Percentiles rank a stretch among this genome's conserved stretches.
Conservation (phyloP, 805 yeast genomes). For the Cyberlindnera galapagoensis region DNA sequence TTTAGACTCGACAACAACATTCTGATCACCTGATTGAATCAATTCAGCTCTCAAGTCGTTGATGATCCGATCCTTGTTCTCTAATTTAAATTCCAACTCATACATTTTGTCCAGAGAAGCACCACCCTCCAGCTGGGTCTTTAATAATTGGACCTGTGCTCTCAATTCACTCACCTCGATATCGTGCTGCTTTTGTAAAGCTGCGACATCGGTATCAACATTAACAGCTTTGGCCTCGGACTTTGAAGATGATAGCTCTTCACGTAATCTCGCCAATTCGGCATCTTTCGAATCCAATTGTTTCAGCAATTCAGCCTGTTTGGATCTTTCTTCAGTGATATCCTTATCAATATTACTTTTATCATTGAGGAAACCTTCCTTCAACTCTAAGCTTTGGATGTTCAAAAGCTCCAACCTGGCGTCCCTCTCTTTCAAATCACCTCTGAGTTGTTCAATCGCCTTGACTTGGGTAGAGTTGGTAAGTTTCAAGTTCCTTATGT, state of each 20-base stretch:
- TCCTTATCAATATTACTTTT: slow-evolving; percentile 7
- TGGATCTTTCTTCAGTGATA: slow-evolving; percentile 4
- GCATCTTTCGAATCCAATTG: slow-evolving; percentile 9
- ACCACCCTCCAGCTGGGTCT: slow-evolving; percentile 5
- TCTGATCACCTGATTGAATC: slow-evolving; percentile 1
- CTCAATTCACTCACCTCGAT: slow-evolving; percentile 4
- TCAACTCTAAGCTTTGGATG: slow-evolving; percentile 25
- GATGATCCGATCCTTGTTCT: slow-evolving; percentile 17
- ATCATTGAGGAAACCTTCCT: slow-evolving; percentile 17
- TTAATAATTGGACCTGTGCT: slow-evolving; percentile 6
- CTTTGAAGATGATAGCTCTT: slow-evolving; percentile 2
- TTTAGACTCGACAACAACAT: not conserved
- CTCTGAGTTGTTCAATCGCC: slow-evolving; percentile 23
- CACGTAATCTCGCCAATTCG: slow-evolving; percentile 4
- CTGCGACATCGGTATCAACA: slow-evolving; percentile 1
- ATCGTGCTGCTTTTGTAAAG: slow-evolving; percentile 5
- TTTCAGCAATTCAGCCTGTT: slow-evolving; percentile 2
- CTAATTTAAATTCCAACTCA: slow-evolving; percentile 16
- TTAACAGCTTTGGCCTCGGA: slow-evolving; percentile 2
- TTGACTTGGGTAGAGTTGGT: slow-evolving; percentile 23
- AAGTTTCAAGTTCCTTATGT: slow-evolving; percentile 27
- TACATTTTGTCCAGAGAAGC: slow-evolving; percentile 13
- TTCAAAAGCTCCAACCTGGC: slow-evolving; percentile 7
- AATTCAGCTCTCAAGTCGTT: slow-evolving; percentile 10
- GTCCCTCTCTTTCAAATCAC: slow-evolving; percentile 15